Percentiles rank a stretch among this genome's conserved stretches.
phyloP scores from a whole-genome alignment of 331 rosid genomes.

The Acacia pycnantha region DNA sequence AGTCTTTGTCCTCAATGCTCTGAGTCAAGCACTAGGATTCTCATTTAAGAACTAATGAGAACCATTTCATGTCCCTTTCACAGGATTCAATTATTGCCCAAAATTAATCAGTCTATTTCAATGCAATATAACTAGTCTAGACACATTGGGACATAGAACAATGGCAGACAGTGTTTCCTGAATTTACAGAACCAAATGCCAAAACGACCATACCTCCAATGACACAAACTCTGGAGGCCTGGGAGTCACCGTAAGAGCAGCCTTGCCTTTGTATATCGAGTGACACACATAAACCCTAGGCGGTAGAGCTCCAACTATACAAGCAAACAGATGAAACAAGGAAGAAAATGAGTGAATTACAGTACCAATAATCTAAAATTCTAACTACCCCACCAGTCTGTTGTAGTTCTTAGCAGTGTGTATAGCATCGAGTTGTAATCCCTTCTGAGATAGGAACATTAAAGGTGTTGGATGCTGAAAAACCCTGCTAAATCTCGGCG shows the following conservation, averaged over 20 bases:
- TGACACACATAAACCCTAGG: slow-evolving; percentile 84
- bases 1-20: no score
- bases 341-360: slow-evolving; percentile 22
- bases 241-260: slow-evolving; percentile 85
- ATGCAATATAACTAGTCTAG: no score
- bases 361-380: slow-evolving; percentile 6
- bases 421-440: no score
- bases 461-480: no score
- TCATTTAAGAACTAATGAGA: no score
- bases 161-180: not conserved
- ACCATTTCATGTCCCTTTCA: no score
- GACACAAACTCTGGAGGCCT: slow-evolving; percentile 74
- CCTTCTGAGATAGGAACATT: no score
- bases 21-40: no score
- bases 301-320: slow-evolving; percentile 55
- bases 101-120: no score
- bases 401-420: no score
- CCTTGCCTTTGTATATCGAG: slow-evolving; percentile 95
- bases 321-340: slow-evolving; percentile 28
- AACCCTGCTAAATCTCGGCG: no score
- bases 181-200: not conserved
- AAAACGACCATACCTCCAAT: slow-evolving; percentile 57
- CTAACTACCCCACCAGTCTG: not conserved
- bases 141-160: slow-evolving; percentile 13
- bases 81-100: no score